Evolutionary conservation across 1,284 basidiomycete species (phyloP), one percentile per base, ranked within the genome.

Genomic region (Termitomyces sp.): DNA sequence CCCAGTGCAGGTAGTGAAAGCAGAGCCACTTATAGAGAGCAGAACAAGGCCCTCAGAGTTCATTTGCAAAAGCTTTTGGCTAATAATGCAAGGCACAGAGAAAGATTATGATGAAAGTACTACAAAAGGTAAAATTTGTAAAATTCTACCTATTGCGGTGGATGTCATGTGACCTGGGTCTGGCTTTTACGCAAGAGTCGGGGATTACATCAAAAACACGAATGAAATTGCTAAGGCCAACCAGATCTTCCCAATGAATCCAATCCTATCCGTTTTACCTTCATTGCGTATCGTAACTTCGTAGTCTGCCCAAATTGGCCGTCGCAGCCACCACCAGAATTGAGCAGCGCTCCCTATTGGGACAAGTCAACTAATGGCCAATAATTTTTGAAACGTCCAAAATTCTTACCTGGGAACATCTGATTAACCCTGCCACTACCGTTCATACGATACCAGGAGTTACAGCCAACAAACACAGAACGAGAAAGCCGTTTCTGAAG

Each of bases 371-470:
- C 15, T 21, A 13, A n/a, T 19, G 28, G 5, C 28, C 28, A 30
- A 1, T 36, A 17, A 5, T 24, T n/a, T 4, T 26, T 0, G 2
- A 7, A 2, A 28, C 12, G 12, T 19, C 24, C 3, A 28, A 7
- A 30, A 13, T n/a, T 17, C n/a, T 12, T 50, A 59, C 76, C 74
- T n/a, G 76, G 75, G 59, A 76, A 77, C 9, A 70, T 68, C 50
- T 58, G 68, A 12, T 66, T 61, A 5, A 73, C 62, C 56, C 71
- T 71, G 12, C 70, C 73, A 12, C 56, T 56, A 3, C 66, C 59
- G 5, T 62, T 67, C 28, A 58, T 61, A 15, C 72, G 69, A 58
- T 76, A 77, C 70, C 72, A 77, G n/a, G 74, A 76, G 10, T 56
- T 47, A 59, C 76, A 78, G 17, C 67, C 56, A 8, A 67, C 61